Evolutionary conservation across 2,329 filamentous ascomycete species (phyloP), one percentile per base, ranked within the genome.

Genomic region (Pestalotiopsis sp.): DNA sequence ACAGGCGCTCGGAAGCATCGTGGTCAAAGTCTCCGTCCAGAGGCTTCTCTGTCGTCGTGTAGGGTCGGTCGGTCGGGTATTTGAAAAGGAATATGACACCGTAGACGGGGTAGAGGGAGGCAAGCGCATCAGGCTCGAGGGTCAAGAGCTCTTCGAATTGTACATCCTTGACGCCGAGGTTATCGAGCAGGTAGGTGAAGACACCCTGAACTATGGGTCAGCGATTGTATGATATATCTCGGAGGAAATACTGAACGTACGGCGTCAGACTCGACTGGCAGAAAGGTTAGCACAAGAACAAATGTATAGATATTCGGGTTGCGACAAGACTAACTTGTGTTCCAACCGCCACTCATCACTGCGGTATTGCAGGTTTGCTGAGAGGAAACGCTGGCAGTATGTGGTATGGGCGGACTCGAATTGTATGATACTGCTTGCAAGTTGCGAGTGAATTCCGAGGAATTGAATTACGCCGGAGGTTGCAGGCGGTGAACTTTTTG

Each of bases 1-100:
- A 99, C 75, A 97, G 87, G 70, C 88, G 86, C 71, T 94, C 90
- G 20, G 92, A 85, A 14, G 94, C 93, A 17, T 85, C 86, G 74
- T 90, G 85, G 82, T 98, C 94, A 80, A 93, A 97, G 41, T 83
- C 85, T 70, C 96, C 96, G 79, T 98, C 95, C 72, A 90, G 88
- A 0, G 95, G 94, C 59, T 87, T 87, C 68, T 89, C 86, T 57
- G 86, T 82, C 70, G 80, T 81, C 49, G 83, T 89, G 83, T 85
- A 91, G 75, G 85, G 88, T 70, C 81, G 88, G 78, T 92, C 90
- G 70, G 90, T 94, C 64, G 89, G 93, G 82, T 93, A 99, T 84
- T 98, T 98, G 90, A 99, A 99, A 80, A 99, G 93, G 82, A 99
- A 99, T 77, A 99, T 98, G 74, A 99, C 94, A 76, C 96, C 96